Base-by-base conservation (phyloP, 1,139 yeast species). In the Pichia terricola region DNA sequence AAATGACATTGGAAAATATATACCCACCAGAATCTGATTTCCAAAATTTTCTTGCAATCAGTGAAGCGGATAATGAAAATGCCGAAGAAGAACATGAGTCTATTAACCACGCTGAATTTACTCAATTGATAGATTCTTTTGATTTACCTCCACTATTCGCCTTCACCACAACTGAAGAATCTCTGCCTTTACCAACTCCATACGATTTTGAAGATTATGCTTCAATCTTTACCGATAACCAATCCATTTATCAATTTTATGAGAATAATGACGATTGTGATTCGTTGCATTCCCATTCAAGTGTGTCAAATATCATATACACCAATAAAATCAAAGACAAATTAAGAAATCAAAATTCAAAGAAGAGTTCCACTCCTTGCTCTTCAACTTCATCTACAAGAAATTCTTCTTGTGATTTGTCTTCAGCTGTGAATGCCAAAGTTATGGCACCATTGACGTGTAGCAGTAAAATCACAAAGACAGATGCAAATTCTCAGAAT, bases 321-420 rank as follows among this genome's bases (percentile, higher is more conserved):
- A 45, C 47, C 1, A 42, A 42, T 26, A 46, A 44, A 28, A 36
- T 46, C 27, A 46, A 46, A 27, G 48, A 46, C 25, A 42, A 46
- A 38, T 37, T 46, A 37, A 43, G 50, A 26, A 16, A 16, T 16
- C 22, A 16, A 40, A 31, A 30, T 16, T 16, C 22, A 16, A 16
- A 16, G 22, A 16, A 16, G 22, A 16, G 22, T 16, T 16, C 22
- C 22, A 16, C 22, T 16, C 22, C 22, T 16, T 16, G 22, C 22
- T 16, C 22, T 16, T 16, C 22, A 16, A 16, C 22, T 16, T 16
- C 22, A 16, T 16, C 22, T 16, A 16, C 22, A 16, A 16, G 22
- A 41, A 27, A 41, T n/a, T 39, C 41, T 10, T 43, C 46, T 4
- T 10, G 28, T 4, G 49, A 45, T 9, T 22, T 40, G 9, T 7